Percentiles rank a stretch among this genome's conserved stretches.
These are phyloP conservation scores for Cystofilobasidium macerans DNA, from an alignment of 768 basidiomycete genomes.

Conservation along the genomic window DNA sequence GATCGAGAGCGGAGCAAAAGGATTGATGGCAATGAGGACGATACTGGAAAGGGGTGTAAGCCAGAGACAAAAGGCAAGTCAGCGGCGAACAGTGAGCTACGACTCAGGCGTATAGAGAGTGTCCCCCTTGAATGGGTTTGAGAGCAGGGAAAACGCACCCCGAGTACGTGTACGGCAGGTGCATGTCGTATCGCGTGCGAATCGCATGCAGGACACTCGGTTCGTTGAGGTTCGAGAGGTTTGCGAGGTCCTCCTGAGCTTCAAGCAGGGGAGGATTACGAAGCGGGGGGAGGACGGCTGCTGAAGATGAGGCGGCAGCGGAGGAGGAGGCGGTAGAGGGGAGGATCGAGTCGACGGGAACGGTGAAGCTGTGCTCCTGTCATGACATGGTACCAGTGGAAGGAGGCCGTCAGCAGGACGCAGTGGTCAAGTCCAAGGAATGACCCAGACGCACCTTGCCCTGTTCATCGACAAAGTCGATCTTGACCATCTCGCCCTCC, in stretches of 20 bases:
- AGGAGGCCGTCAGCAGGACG: too few relatives aligned
- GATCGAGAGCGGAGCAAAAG: conserved; percentile 91
- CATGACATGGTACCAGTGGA: too few relatives aligned
- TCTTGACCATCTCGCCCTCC: conserved; percentile 55
- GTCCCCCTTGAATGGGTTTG: too few relatives aligned
- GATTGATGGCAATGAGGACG: conserved; percentile 77
- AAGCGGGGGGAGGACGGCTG: conserved; percentile 64
- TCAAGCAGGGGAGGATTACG: conserved; percentile 94
- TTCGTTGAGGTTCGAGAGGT: conserved; percentile 94
- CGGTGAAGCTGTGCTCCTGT: neutral
- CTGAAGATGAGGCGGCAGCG: conserved; percentile 41
- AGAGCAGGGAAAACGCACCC: conserved; percentile 43
- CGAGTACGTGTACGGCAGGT: conserved; percentile 97
- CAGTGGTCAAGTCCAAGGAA: neutral
- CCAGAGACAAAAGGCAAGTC: too few relatives aligned
- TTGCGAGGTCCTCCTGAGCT: conserved; percentile 94
- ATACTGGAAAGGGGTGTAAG: conserved; percentile 14
- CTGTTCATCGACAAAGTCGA: conserved; percentile 78
- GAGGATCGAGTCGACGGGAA: neutral
- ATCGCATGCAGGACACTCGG: conserved; percentile 47
- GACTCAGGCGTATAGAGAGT: too few relatives aligned
- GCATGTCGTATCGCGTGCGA: conserved; percentile 53
- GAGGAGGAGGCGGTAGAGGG: conserved; percentile 30
- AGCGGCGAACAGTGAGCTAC: too few relatives aligned
- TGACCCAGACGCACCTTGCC: conserved; percentile 56